These are phyloP conservation scores for Bipolaris victoriae DNA, from an alignment of 2,329 filamentous ascomycete genomes.

Conservation along the genomic window DNA sequence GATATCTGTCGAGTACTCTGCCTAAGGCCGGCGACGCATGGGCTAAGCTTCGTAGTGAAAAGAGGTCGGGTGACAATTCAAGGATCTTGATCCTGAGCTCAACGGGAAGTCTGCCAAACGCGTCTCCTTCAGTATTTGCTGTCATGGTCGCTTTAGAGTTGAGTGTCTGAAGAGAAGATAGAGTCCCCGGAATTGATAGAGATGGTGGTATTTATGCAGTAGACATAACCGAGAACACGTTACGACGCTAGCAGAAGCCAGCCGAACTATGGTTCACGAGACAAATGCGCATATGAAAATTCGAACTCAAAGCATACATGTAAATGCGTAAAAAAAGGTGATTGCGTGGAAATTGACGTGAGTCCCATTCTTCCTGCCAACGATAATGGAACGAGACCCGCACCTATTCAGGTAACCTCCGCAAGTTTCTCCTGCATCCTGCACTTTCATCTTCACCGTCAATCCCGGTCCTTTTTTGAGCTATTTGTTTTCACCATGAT, in stretches of 20 bases:
- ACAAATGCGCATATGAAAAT: neutral
- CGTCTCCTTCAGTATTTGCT: conserved; percentile 6
- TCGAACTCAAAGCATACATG: neutral
- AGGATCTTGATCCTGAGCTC: conserved; percentile 15
- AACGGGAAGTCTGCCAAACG: conserved; percentile 10
- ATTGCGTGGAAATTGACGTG: neutral
- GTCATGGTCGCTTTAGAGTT: neutral
- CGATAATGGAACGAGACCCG: neutral
- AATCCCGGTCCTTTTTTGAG: conserved; percentile 1
- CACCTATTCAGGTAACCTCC: neutral
- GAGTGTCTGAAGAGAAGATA: conserved; percentile 3
- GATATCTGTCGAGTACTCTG: conserved; percentile 14
- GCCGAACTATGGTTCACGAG: neutral
- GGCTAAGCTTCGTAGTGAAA: conserved; percentile 10
- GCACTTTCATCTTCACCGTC: neutral
- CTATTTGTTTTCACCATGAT: neutral
- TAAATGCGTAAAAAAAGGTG: neutral
- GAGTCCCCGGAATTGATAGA: conserved; percentile 4
- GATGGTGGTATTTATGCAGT: neutral
- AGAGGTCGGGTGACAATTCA: conserved; percentile 10
- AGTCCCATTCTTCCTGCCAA: neutral
- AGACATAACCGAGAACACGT: conserved; percentile 2
- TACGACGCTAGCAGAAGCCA: neutral
- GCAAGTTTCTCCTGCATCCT: conserved; percentile 5
- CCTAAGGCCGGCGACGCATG: conserved; percentile 13